Percentiles rank a stretch among this genome's conserved stretches.
These are phyloP conservation scores for Leishmania gerbilli DNA, from an alignment of 208 protist species.

Conservation along the genomic window DNA sequence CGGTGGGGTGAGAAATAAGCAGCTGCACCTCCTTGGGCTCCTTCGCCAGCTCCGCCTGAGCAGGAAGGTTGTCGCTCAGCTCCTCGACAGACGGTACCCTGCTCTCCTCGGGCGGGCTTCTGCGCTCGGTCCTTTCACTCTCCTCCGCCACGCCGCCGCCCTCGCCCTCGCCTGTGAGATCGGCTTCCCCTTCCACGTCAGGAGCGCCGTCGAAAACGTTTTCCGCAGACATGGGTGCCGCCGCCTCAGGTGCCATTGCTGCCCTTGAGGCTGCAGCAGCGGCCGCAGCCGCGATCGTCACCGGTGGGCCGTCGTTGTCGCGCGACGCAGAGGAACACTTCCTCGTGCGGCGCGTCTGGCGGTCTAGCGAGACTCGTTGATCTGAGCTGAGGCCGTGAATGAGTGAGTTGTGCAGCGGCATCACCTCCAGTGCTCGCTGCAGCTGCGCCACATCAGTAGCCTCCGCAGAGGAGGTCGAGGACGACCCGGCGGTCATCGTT, in stretches of 20 bases:
- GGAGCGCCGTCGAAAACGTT: slow-evolving; percentile 30
- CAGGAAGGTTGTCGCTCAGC: slow-evolving; percentile 12
- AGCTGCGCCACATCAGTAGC: slow-evolving; percentile 24
- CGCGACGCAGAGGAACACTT: slow-evolving; percentile 12
- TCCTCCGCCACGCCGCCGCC: neutral
- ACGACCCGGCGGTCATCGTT: slow-evolving; percentile 12
- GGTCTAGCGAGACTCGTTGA: slow-evolving; percentile 37
- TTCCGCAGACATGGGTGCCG: neutral
- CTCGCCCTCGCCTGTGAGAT: slow-evolving; percentile 18
- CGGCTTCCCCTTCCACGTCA: slow-evolving; percentile 14
- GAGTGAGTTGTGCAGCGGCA: slow-evolving; percentile 47
- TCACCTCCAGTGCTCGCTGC: slow-evolving; percentile 41
- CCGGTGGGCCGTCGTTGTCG: slow-evolving; percentile 1
- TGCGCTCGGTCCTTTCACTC: neutral
- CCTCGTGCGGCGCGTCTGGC: slow-evolving; percentile 12
- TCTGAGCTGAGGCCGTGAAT: slow-evolving; percentile 54
- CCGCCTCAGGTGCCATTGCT: neutral
- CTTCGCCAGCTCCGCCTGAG: slow-evolving; percentile 14
- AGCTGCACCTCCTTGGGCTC: slow-evolving; percentile 64
- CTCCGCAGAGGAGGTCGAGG: neutral
- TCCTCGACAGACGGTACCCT: slow-evolving; percentile 15
- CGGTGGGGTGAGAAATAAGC: slow-evolving; percentile 71
- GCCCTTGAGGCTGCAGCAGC: slow-evolving; percentile 13
- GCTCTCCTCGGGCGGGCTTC: slow-evolving; percentile 1
- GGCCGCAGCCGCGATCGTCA: slow-evolving; percentile 7